Evolutionary conservation across 345 rosid genomes (phyloP), one percentile per base, ranked within the genome.

Genomic region (Eutrema heterophyllum): DNA sequence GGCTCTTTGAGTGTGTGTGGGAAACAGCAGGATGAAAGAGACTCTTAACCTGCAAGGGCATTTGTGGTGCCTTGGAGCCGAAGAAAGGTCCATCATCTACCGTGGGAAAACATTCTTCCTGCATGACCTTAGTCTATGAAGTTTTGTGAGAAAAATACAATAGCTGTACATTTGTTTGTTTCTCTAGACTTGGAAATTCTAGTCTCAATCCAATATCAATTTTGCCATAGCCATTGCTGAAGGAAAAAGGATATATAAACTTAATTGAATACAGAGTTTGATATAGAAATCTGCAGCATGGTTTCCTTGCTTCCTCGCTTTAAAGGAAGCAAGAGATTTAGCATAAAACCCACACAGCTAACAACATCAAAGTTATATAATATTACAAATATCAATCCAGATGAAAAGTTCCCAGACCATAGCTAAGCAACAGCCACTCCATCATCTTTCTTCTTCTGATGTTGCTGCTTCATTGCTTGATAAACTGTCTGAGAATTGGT

Each of bases 1-100:
- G 83, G 44, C 63, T 93, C 7, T 87, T 79, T 68, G 84, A 76
- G 74, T 89, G 87, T 81, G 81, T 89, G 16, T 89, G 92, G 97
- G 88, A 89, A 68, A 85, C 84, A 14, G 90, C 97, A 39, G 83
- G 55, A 83, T 78, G 92, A 81, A 87, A 55, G 96, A 84, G 32
- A 69, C 26, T 38, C 76, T 89, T 68, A 84, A 81, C 75, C 63
- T 86, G 56, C 85, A 84, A 71, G 96, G 97, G 5, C 97, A 88
- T 70, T 70, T 88, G 26, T 90, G 87, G 89, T 87, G 88, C 74
- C 76, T 81, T 57, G 90, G 86, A 26, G 84, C 81, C 3, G 79
- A 81, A 73, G 89, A 81, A 49, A 83, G 77, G 75, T 50, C 70
- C 1, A 16, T 87, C 14, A 45, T 70, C 0, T 86, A 83, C 39